These are phyloP conservation scores for Didymosphaeria variabile DNA, from an alignment of 2,329 filamentous ascomycete genomes.

Conservation along the genomic window DNA sequence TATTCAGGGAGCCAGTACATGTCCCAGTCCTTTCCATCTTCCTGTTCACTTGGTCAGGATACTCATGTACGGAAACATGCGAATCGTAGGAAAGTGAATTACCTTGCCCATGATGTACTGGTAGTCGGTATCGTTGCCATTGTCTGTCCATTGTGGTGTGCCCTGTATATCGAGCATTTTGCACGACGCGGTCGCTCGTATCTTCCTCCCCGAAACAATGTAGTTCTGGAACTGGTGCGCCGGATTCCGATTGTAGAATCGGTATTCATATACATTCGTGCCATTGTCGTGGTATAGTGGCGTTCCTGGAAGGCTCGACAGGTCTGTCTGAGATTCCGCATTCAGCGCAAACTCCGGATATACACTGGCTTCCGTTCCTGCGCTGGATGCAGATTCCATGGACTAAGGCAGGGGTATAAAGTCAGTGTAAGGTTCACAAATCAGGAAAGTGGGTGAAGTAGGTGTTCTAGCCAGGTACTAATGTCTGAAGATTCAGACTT, in stretches of 20 bases:
- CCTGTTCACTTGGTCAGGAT: conserved; percentile 7
- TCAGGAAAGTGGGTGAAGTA: too few relatives aligned
- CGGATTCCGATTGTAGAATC: conserved; percentile 46
- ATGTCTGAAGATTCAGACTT: too few relatives aligned
- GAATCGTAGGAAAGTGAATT: conserved; percentile 8
- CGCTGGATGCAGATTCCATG: too few relatives aligned
- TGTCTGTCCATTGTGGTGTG: not conserved
- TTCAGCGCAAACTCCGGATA: conserved; percentile 32
- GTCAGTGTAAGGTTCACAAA: too few relatives aligned
- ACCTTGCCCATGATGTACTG: conserved; percentile 28
- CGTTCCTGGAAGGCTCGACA: conserved; percentile 33
- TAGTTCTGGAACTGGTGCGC: conserved; percentile 40
- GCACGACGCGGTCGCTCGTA: conserved; percentile 34
- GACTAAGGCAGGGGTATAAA: too few relatives aligned
- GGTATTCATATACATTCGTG: conserved; percentile 35
- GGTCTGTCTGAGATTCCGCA: conserved; percentile 25
- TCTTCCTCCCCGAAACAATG: conserved; percentile 32
- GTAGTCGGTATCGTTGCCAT: conserved; percentile 9
- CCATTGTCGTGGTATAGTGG: conserved; percentile 37
- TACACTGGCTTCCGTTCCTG: conserved; percentile 38
- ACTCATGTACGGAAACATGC: not conserved
- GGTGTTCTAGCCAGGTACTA: too few relatives aligned
- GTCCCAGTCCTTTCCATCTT: conserved; percentile 24
- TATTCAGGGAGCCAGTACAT: conserved; percentile 26
- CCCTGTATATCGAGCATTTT: conserved; percentile 26